Evolutionary conservation across 306 rosid species (phyloP), one percentile per base, ranked within the genome.

Genomic region (Canavalia ensiformis): DNA sequence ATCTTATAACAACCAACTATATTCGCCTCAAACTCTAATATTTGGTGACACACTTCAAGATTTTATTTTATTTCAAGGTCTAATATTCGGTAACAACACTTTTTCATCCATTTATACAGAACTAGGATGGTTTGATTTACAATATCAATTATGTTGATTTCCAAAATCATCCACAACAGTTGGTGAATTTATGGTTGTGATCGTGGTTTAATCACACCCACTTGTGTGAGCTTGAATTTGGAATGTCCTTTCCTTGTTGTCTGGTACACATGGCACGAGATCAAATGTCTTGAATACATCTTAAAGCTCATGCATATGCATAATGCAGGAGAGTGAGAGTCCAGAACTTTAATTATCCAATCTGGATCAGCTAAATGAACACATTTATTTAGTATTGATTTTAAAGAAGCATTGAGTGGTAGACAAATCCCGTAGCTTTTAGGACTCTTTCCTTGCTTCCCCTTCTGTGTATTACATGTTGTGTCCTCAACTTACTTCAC

Each of bases 401-500:
- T 63, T 41, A 39, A 60, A 33, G 63, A 57, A 54, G 63, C 64
- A 72, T 55, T 44, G 18, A 35, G 41, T 13, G 46, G 65, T 5
- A 46, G 49, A 72, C 12, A 11, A 65, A 46, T 78, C 74, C 46
- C 8, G 7, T 13, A 69, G 62, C 59, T 49, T 63, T 63, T 25
- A 62, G 52, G 18, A 77, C 65, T 71, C 55, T 77, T 44, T 77
- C 62, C 64, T 56, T 54, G 39, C 31, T 77, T 72, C 28, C 56
- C n/a, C 83, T 64, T 78, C 35, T 72, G 68, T 54, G 25, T 12
- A 28, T 77, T 49, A 11, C 77, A 11, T 44, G 51, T 37, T 59
- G 62, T 70, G 79, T 64, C 68, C 50, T 76, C 56, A 28, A 12
- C 46, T 34, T 52, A 31, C 68, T 69, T 60, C 56, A 50, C 42